Base-by-base conservation (phyloP, 441 rosid genomes). In the Euphorbia schlechtendalii region DNA sequence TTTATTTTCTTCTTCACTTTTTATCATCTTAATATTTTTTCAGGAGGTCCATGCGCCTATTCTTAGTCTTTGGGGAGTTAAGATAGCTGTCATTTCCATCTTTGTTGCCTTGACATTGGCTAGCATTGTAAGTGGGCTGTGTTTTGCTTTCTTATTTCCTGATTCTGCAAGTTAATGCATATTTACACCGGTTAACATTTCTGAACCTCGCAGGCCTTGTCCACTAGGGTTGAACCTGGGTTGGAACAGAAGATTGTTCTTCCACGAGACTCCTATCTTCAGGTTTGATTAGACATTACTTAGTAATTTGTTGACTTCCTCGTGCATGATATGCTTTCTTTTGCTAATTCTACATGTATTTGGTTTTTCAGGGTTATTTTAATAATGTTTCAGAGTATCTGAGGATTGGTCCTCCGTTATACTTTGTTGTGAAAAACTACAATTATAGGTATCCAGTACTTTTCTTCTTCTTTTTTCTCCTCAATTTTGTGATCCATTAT, bases 191-290 rank as follows among this genome's bases (percentile, higher is more conserved):
- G 49, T 56, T 45, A 41, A 56, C 64, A 34, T 68, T 69, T 64
- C 51, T 68, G 69, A 66, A 75, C 55, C 61, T 68, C 51, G 48
- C 66, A 95, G 98, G 97, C 97, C 38, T 72, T 95, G 63, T 77
- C 91, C 63, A 87, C 98, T 48, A 81, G 99, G 74, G 78, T 91
- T 64, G 92, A 94, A 78, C 92, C 99, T 70, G 99, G 99, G 76
- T 74, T 94, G 82, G 99, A 94, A 64, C 97, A 94, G 76, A 82
- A 89, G 77, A 87, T 91, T 81, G 99, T 94, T 75, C 99, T 94
- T 81, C 97, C 99, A 18, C 84, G 78, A 54, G 96, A 94, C 76
- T 94, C 99, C 1, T 94, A 94, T 78, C 96, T 94, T 77, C 99
- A 90, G 97, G 98, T 93, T 84, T 59, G 53, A 63, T 56, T 53